A percentile compares a stretch with the other conserved stretches of the same genome.
Conservation (phyloP, 1,284 basidiomycete genomes). For the Takashimella tepidaria region DNA sequence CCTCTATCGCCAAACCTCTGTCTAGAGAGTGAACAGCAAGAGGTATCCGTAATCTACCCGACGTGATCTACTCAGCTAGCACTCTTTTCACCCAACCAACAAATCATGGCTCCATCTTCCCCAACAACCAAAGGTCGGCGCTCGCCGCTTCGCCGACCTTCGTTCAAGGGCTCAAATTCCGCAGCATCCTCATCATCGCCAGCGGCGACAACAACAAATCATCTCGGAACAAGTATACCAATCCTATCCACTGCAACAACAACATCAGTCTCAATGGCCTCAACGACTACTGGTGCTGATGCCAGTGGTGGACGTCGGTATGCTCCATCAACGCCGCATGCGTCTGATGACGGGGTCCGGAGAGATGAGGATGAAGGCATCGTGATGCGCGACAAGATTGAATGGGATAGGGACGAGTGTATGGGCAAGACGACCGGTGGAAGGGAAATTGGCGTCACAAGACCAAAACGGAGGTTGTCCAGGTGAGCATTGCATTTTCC, state of each 20-base stretch:
- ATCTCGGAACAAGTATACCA: too few relatives aligned
- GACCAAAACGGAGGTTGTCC: constrained; percentile 40
- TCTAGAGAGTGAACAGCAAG: too few relatives aligned
- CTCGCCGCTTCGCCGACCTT: neutral
- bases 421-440: constrained; percentile 27
- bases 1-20: too few relatives aligned
- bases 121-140: neutral
- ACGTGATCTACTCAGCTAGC: too few relatives aligned
- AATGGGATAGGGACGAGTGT: constrained; percentile 20
- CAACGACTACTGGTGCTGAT: too few relatives aligned
- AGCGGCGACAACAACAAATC: neutral
- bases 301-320: neutral
- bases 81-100: too few relatives aligned
- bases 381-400: constrained; percentile 26
- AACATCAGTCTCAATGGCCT: neutral
- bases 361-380: constrained; percentile 26
- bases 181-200: neutral
- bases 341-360: neutral
- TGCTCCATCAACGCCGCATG: constrained; percentile 43
- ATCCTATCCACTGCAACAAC: too few relatives aligned
- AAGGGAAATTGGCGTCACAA: constrained; percentile 33
- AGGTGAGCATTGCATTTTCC: constrained; percentile 29
- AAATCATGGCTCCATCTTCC: neutral
- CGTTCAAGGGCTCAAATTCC: neutral
- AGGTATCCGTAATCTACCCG: too few relatives aligned